Conservation (phyloP, 1,139 yeast species). For the Kodamaea alishanica region DNA sequence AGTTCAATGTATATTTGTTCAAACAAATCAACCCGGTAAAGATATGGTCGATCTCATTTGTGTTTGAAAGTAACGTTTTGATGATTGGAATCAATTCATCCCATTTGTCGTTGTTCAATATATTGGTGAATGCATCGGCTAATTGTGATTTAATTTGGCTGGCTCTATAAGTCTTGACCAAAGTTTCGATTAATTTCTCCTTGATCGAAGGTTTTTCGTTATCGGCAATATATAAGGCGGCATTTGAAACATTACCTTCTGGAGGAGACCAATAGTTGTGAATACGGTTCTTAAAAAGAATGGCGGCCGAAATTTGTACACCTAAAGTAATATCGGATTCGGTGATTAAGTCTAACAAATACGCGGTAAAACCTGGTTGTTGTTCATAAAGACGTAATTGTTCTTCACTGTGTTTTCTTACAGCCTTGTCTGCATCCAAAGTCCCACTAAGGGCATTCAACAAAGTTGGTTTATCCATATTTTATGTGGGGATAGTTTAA, state of each 20-base stretch:
- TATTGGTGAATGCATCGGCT: constrained; percentile 40
- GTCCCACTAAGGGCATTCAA: constrained; percentile 44
- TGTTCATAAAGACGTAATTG: constrained; percentile 39
- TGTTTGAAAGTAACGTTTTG: constrained; percentile 41
- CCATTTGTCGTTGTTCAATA: constrained; percentile 46
- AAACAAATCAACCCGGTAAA: constrained; percentile 57
- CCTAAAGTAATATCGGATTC: constrained; percentile 46
- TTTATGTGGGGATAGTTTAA: constrained; percentile 5
- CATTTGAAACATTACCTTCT: constrained; percentile 29
- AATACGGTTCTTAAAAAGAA: constrained; percentile 65
- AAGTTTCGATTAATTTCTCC: constrained; percentile 46
- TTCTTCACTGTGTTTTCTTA: constrained; percentile 42
- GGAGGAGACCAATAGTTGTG: constrained; percentile 52
- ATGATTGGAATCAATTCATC: constrained; percentile 36
- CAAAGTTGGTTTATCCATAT: constrained; percentile 43
- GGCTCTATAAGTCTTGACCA: constrained; percentile 35
- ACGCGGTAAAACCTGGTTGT: constrained; percentile 56
- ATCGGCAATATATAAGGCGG: constrained; percentile 31
- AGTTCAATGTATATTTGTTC: constrained; percentile 53
- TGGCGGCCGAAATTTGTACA: constrained; percentile 59
- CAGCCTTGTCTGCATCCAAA: constrained; percentile 35
- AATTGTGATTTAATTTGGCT: constrained; percentile 39
- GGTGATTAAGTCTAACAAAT: constrained; percentile 49
- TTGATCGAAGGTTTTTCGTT: constrained; percentile 54
- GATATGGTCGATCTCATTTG: constrained; percentile 47